Conservation (phyloP, 306 rosid genomes). For the Aeschynomene evenia region DNA sequence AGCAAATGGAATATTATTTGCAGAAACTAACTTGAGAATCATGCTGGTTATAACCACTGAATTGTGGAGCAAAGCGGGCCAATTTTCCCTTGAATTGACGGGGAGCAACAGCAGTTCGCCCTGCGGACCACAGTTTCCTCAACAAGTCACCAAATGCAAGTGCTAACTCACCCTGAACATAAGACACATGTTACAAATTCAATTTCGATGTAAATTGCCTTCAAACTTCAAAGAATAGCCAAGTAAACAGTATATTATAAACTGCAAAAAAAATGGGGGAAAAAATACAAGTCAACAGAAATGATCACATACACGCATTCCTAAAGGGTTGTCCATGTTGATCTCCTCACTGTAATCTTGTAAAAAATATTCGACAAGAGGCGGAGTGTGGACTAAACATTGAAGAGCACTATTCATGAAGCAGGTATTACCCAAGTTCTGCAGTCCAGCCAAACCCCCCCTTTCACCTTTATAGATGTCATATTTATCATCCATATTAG, state of each 20-base stretch:
- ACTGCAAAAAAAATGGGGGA: neutral
- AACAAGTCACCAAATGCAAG: conserved; percentile 90
- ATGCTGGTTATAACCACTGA: conserved; percentile 98
- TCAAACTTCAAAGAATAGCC: conserved; percentile 18
- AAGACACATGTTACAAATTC: conserved; percentile 27
- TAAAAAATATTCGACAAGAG: conserved; percentile 79
- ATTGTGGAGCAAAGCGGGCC: conserved; percentile 98
- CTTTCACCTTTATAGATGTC: conserved; percentile 58
- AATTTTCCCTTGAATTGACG: conserved; percentile 91
- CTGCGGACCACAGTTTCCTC: conserved; percentile 96
- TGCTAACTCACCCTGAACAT: conserved; percentile 94
- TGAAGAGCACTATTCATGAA: conserved; percentile 96
- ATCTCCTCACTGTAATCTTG: conserved; percentile 90
- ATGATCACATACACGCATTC: conserved; percentile 79
- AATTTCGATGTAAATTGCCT: conserved; percentile 20
- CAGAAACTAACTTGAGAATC: conserved; percentile 87
- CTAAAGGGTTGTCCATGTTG: conserved; percentile 90
- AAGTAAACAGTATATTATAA: conserved; percentile 5
- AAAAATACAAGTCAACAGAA: conserved; percentile 23
- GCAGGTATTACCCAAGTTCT: conserved; percentile 97
- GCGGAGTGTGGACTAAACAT: conserved; percentile 94
- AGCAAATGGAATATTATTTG: neutral
- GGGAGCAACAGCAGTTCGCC: conserved; percentile 78
- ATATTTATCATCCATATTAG: conserved; percentile 61
- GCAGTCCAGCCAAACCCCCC: conserved; percentile 95